Evolutionary conservation across 2,329 filamentous ascomycete genomes (phyloP).

Genomic region (Ophiostoma tasmaniense): DNA sequence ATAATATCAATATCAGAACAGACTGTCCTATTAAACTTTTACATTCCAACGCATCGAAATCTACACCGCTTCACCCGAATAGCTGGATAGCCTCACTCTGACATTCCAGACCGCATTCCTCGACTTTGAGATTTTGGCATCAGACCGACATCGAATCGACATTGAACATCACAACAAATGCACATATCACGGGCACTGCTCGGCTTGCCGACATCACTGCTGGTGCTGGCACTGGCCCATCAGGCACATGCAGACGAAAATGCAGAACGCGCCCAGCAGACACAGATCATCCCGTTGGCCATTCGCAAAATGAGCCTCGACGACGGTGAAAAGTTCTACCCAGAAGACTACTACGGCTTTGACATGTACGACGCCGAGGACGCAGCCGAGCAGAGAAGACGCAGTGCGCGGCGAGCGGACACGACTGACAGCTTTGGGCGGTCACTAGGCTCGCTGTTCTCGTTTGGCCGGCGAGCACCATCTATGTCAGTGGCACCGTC

Average conservation of each 20-base stretch:
- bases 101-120: neutral
- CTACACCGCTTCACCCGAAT: neutral
- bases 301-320: conserved; percentile 66
- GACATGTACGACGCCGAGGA: conserved; percentile 12
- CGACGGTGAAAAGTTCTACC: conserved; percentile 63
- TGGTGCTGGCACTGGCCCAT: conserved; percentile 36
- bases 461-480: conserved; percentile 13
- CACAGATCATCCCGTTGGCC: conserved; percentile 42
- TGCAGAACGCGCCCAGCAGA: conserved; percentile 19
- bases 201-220: conserved; percentile 32
- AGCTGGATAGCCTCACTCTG: neutral
- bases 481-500: neutral
- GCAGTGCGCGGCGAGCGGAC: neutral
- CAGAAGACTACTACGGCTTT: conserved; percentile 53
- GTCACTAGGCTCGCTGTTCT: conserved; percentile 15
- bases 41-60: neutral
- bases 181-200: conserved; percentile 8
- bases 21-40: neutral
- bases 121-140: neutral
- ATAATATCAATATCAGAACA: neutral
- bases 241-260: conserved; percentile 31
- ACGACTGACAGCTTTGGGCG: conserved; percentile 10
- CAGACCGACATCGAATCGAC: too few relatives aligned
- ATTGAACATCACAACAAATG: conserved; percentile 5
- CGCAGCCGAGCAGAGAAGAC: neutral